Evolutionary conservation across 495 filamentous ascomycete genomes (phyloP).

Genomic region (Neurospora tetraspora): DNA sequence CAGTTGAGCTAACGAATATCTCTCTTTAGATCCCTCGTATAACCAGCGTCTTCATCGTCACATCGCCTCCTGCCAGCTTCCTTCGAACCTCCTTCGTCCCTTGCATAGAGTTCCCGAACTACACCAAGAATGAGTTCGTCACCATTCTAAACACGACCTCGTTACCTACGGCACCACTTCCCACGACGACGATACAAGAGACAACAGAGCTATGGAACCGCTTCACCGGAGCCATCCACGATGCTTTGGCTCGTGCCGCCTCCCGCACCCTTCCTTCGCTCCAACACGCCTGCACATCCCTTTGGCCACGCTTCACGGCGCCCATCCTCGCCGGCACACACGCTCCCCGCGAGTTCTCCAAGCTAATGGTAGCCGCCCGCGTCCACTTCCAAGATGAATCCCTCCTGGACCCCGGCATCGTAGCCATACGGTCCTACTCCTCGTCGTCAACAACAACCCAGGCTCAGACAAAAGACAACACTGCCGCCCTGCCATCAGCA

Average conservation of each 20-base stretch:
- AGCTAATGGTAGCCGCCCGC: slow-evolving; percentile 64
- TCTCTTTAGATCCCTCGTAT: slow-evolving; percentile 62
- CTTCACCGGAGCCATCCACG: slow-evolving; percentile 65
- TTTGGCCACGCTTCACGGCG: slow-evolving; percentile 62
- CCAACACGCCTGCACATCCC: slow-evolving; percentile 40
- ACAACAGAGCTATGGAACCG: slow-evolving; percentile 64
- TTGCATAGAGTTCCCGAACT: slow-evolving; percentile 76
- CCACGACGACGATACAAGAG: slow-evolving; percentile 29
- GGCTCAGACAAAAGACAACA: slow-evolving; percentile 1
- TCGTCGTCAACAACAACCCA: neutral
- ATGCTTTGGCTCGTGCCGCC: slow-evolving; percentile 56
- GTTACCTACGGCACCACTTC: slow-evolving; percentile 21
- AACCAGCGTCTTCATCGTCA: slow-evolving; percentile 68
- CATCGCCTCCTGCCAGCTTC: slow-evolving; percentile 57
- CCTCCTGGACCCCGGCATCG: slow-evolving; percentile 59
- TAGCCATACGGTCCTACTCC: slow-evolving; percentile 26
- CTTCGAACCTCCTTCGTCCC: slow-evolving; percentile 64
- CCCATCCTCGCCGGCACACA: slow-evolving; percentile 56
- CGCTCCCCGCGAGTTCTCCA: slow-evolving; percentile 68
- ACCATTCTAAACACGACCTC: slow-evolving; percentile 50
- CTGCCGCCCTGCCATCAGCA: slow-evolving; percentile 3
- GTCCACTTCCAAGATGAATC: slow-evolving; percentile 67
- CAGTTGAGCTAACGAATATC: slow-evolving; percentile 8
- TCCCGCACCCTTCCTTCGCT: slow-evolving; percentile 56
- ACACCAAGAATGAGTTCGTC: slow-evolving; percentile 70